Percentiles rank a stretch among this genome's conserved stretches.
Conservation (phyloP, 2,329 filamentous ascomycete species). For the Trichocomaceae sp. region DNA sequence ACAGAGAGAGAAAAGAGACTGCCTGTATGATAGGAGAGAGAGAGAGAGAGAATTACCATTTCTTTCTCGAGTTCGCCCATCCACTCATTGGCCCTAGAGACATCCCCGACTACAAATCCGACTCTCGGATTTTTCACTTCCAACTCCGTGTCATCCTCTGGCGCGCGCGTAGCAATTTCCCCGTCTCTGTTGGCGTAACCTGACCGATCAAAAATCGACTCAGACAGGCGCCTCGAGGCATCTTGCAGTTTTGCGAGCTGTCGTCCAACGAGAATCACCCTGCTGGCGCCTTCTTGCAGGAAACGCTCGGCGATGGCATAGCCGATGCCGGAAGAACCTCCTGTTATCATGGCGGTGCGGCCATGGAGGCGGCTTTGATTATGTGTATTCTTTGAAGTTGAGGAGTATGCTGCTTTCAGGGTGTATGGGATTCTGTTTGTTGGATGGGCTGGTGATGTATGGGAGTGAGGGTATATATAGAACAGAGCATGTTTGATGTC, state of each 20-base stretch:
- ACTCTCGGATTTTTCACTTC: conserved; percentile 11
- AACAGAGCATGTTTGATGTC: not conserved
- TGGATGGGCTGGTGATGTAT: not conserved
- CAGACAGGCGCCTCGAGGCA: conserved; percentile 27
- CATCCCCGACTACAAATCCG: conserved; percentile 32
- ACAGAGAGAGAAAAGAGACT: not conserved
- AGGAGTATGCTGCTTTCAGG: conserved; percentile 14
- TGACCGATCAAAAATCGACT: not conserved
- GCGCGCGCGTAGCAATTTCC: conserved; percentile 16
- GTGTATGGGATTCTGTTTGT: not conserved
- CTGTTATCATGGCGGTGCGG: conserved; percentile 54
- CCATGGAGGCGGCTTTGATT: conserved; percentile 22
- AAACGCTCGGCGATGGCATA: conserved; percentile 61
- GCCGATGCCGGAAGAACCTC: conserved; percentile 65
- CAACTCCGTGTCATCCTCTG: conserved; percentile 17
- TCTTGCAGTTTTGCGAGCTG: conserved; percentile 41
- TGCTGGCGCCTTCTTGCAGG: conserved; percentile 53
- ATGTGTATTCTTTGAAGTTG: not conserved
- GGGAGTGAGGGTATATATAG: not conserved
- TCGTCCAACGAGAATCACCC: conserved; percentile 56
- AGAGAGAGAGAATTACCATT: conserved; percentile 26
- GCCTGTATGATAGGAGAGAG: not conserved
- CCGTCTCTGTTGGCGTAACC: not conserved
- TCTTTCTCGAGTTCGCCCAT: conserved; percentile 31
- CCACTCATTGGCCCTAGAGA: conserved; percentile 30